phyloP scores from a whole-genome alignment of 1,139 yeast genomes.

The Geotrichum cucujoidarum region DNA sequence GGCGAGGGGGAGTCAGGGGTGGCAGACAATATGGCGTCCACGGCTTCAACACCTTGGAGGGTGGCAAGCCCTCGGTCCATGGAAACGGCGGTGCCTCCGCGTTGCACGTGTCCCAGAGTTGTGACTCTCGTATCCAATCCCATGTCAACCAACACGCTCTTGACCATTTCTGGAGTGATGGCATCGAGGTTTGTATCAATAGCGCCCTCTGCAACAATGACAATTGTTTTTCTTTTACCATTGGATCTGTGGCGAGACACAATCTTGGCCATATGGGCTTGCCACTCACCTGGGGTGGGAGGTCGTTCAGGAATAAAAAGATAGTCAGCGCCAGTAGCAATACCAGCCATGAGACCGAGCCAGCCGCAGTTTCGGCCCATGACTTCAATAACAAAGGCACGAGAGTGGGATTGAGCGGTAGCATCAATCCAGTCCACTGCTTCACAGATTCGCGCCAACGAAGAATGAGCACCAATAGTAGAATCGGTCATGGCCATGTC shows the following conservation, averaged over 20 bases:
- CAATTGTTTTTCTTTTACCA: constrained; percentile 92
- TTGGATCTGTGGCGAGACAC: constrained; percentile 72
- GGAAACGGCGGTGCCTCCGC: constrained; percentile 98
- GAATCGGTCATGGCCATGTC: constrained; percentile 97
- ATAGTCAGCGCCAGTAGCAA: constrained; percentile 92
- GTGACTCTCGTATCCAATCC: constrained; percentile 94
- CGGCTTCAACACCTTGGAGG: constrained; percentile 95
- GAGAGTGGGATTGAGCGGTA: constrained; percentile 92
- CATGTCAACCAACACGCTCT: constrained; percentile 69
- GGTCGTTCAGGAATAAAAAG: constrained; percentile 91
- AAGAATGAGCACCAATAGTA: constrained; percentile 93
- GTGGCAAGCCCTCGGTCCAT: constrained; percentile 87
- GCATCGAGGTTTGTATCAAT: constrained; percentile 77
- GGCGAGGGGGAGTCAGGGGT: constrained; percentile 94
- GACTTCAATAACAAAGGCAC: constrained; percentile 96
- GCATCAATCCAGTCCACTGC: constrained; percentile 95
- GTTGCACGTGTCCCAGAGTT: constrained; percentile 92
- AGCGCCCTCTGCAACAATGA: constrained; percentile 97
- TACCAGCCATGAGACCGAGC: constrained; percentile 95
- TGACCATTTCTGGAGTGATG: constrained; percentile 73
- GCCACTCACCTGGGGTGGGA: constrained; percentile 63
- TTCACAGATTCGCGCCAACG: constrained; percentile 87
- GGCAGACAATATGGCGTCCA: constrained; percentile 79
- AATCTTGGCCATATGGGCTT: constrained; percentile 55
- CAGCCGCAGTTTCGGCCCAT: constrained; percentile 99